Percentiles rank a stretch among this genome's conserved stretches.
Conservation (phyloP, 1,284 basidiomycete genomes). For the Athelia sp. region DNA sequence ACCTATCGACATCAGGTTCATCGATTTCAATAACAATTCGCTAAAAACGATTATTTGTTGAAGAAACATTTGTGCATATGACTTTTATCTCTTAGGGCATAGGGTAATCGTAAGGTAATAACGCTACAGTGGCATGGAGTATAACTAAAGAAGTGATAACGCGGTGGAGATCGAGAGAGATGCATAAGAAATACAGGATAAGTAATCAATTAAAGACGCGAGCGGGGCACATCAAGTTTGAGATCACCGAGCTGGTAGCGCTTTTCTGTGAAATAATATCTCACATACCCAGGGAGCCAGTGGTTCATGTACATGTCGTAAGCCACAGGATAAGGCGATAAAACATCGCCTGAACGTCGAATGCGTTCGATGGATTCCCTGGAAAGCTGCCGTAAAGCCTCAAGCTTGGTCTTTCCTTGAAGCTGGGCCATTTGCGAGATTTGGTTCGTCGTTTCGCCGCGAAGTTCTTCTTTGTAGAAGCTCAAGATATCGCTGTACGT, state of each 20-base stretch:
- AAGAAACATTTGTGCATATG: too few relatives aligned
- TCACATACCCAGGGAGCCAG: conserved; percentile 15
- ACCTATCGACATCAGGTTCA: too few relatives aligned
- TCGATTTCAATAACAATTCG: too few relatives aligned
- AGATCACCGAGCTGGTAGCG: background rate
- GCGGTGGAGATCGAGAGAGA: too few relatives aligned
- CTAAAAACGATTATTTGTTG: too few relatives aligned
- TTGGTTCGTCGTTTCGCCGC: conserved; percentile 27
- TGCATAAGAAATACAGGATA: too few relatives aligned
- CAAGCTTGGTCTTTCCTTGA: conserved; percentile 16
- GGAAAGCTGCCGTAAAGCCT: conserved; percentile 17
- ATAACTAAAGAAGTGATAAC: too few relatives aligned
- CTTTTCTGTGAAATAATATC: conserved; percentile 18
- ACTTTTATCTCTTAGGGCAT: too few relatives aligned
- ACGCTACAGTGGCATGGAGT: too few relatives aligned
- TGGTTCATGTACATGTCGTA: conserved; percentile 9
- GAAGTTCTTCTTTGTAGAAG: conserved; percentile 36
- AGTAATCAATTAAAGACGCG: too few relatives aligned
- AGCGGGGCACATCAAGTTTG: background rate
- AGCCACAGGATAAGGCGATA: conserved; percentile 13
- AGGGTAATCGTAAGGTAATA: too few relatives aligned
- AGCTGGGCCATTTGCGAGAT: conserved; percentile 23
- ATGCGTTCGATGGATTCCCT: conserved; percentile 15
- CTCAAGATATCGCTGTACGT: conserved; percentile 31
- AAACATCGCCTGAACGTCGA: conserved; percentile 10